Evolutionary conservation across 225 moss, liverwort and hornwort species (phyloP).

Genomic region (Straminergon stramineum): DNA sequence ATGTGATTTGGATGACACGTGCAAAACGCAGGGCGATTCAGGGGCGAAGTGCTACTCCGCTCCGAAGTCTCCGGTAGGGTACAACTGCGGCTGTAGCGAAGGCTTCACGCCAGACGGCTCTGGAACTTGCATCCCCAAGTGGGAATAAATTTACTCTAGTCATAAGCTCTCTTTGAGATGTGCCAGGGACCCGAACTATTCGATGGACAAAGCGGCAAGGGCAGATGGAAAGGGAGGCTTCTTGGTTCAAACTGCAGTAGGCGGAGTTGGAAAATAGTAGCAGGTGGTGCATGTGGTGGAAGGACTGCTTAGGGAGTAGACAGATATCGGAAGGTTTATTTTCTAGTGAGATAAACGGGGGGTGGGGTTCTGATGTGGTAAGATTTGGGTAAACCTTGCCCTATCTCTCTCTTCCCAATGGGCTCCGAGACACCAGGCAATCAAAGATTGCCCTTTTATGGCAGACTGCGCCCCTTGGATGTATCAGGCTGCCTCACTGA

Average conservation of each 20-base stretch:
- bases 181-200: not conserved
- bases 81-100: constrained; percentile 29
- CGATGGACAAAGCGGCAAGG: not conserved
- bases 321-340: constrained; percentile 55
- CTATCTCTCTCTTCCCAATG: constrained; percentile 49
- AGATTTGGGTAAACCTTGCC: constrained; percentile 29
- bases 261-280: constrained; percentile 4
- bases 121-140: constrained; percentile 32
- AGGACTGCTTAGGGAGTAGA: constrained; percentile 30
- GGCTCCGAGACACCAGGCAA: constrained; percentile 44
- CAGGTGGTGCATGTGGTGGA: constrained; percentile 18
- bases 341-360: not conserved
- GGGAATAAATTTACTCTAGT: not conserved
- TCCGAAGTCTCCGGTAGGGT: constrained; percentile 8
- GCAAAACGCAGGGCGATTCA: constrained; percentile 26
- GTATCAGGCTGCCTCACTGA: constrained; percentile 19
- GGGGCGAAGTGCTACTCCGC: not conserved
- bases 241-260: not conserved
- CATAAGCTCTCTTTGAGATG: constrained; percentile 11
- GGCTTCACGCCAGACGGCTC: constrained; percentile 20
- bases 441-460: constrained; percentile 55
- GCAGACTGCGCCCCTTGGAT: constrained; percentile 18
- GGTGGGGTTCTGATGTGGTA: not conserved
- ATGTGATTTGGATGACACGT: constrained; percentile 22
- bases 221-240: not conserved